These are phyloP conservation scores for Eustoma russellianum DNA, from an alignment of 257 asterid species.

Conservation along the genomic window DNA sequence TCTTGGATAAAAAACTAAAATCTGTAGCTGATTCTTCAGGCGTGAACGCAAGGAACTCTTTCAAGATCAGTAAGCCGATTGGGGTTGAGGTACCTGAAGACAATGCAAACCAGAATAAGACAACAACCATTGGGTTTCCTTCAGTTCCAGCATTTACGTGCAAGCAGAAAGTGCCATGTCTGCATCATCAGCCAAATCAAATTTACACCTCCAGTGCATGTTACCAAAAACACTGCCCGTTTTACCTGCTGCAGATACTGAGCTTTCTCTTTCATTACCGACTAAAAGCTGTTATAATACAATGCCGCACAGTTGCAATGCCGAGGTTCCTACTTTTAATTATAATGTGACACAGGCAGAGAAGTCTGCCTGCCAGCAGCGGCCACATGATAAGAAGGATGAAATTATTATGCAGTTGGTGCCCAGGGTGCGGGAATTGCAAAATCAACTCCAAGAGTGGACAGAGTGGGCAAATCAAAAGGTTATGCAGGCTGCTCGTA, in stretches of 20 bases:
- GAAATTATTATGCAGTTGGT: constrained; percentile 72
- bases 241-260: constrained; percentile 68
- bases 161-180: constrained; percentile 27
- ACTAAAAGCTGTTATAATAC: constrained; percentile 42
- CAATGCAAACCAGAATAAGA: constrained; percentile 24
- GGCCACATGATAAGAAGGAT: constrained; percentile 62
- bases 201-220: constrained; percentile 24
- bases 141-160: constrained; percentile 38
- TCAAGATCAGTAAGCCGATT: constrained; percentile 32
- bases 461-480: constrained; percentile 99
- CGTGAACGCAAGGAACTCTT: constrained; percentile 35
- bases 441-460: constrained; percentile 91
- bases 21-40: constrained; percentile 55
- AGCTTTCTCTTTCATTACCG: constrained; percentile 81
- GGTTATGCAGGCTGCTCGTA: constrained; percentile 93
- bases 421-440: constrained; percentile 62
- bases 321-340: constrained; percentile 28
- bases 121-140: constrained; percentile 35
- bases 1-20: constrained; percentile 70
- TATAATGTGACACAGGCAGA: constrained; percentile 28
- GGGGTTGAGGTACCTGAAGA: constrained; percentile 41
- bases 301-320: constrained; percentile 37
- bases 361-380: constrained; percentile 40
- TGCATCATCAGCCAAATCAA: constrained; percentile 25
- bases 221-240: constrained; percentile 34